These are phyloP conservation scores for Hymenoscyphus linearis DNA, from an alignment of 2,329 filamentous ascomycete genomes.

Conservation along the genomic window DNA sequence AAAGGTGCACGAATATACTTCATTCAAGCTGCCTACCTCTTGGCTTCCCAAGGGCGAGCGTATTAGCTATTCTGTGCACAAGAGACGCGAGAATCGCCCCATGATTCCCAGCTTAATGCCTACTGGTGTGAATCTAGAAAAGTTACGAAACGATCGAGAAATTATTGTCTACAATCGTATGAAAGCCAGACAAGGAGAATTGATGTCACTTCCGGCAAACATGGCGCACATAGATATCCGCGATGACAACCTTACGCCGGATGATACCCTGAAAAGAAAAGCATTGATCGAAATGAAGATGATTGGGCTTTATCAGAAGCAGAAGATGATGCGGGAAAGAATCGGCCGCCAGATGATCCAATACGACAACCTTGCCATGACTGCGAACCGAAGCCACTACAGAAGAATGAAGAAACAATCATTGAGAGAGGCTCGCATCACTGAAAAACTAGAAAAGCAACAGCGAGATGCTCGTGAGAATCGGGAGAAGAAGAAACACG, in stretches of 20 bases:
- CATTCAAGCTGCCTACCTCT: conserved; percentile 66
- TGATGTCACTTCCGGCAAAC: conserved; percentile 80
- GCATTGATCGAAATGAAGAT: conserved; percentile 95
- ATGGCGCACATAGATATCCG: conserved; percentile 79
- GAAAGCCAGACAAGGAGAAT: conserved; percentile 73
- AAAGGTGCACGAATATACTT: conserved; percentile 49
- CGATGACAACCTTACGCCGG: conserved; percentile 63
- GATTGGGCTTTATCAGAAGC: conserved; percentile 80
- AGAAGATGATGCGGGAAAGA: conserved; percentile 77
- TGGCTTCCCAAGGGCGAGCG: conserved; percentile 25
- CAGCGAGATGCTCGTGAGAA: conserved; percentile 93
- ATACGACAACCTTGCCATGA: conserved; percentile 95
- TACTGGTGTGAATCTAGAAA: conserved; percentile 80
- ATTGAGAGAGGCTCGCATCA: conserved; percentile 89
- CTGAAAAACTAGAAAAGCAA: conserved; percentile 98
- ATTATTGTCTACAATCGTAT: conserved; percentile 87
- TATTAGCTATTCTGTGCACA: conserved; percentile 78
- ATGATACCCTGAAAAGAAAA: conserved; percentile 80
- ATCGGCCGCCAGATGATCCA: conserved; percentile 90
- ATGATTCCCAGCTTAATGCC: conserved; percentile 87
- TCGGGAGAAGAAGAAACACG: conserved; percentile 96
- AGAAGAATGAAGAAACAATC: conserved; percentile 97
- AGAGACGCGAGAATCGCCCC: conserved; percentile 66
- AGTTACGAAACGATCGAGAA: conserved; percentile 80
- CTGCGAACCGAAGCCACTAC: conserved; percentile 85